Percentiles rank a stretch among this genome's conserved stretches.
phyloP scores from a whole-genome alignment of 2,329 filamentous ascomycete species.

The Talaromyces sp. region DNA sequence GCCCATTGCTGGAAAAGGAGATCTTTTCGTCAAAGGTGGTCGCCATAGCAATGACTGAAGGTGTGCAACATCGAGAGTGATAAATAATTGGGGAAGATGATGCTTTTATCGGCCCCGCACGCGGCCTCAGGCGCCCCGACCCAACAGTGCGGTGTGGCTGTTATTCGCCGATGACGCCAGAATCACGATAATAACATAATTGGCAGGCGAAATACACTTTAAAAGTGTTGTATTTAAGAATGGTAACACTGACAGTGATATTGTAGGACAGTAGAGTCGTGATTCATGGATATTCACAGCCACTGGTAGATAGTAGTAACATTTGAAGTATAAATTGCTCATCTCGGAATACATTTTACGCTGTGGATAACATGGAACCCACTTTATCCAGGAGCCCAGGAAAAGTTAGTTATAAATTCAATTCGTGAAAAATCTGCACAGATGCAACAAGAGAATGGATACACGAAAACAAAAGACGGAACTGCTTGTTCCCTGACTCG shows the following conservation, averaged over 20 bases:
- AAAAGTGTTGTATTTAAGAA: no score
- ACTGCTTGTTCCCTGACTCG: neutral
- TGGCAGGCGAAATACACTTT: no score
- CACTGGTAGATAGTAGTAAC: no score
- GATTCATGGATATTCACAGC: no score
- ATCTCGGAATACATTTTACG: neutral
- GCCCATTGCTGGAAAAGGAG: conserved; percentile 6
- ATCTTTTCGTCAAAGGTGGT: conserved; percentile 12
- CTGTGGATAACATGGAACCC: neutral
- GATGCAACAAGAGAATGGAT: neutral
- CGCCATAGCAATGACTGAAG: conserved; percentile 2
- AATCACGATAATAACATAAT: neutral
- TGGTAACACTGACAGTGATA: no score
- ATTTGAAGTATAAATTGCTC: no score
- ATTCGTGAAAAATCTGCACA: neutral
- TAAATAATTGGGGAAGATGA: neutral
- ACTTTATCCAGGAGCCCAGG: neutral
- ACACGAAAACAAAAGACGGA: neutral
- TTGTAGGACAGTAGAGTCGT: no score
- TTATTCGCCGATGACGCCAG: neutral
- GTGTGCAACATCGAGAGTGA: neutral
- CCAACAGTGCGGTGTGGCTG: no score
- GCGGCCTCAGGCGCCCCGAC: no score
- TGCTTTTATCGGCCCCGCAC: neutral
- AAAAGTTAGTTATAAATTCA: neutral